Base-by-base conservation (phyloP, 2,329 filamentous ascomycete species). In the Fusarium mexicanum region DNA sequence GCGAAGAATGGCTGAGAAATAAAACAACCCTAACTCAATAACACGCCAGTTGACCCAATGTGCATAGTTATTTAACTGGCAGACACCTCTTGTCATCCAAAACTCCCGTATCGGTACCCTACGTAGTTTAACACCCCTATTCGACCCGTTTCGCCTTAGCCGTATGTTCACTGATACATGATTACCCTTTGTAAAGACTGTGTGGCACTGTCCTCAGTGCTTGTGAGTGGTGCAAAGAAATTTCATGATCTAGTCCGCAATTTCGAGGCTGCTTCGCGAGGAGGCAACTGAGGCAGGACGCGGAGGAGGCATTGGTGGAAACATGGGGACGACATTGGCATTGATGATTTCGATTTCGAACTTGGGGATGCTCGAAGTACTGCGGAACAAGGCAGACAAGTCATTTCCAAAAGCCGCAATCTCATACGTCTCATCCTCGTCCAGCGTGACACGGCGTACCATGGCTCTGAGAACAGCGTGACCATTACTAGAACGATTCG, bases 381-480 rank as follows among this genome's bases (percentile, higher is more conserved):
- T 60, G 31, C 69, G 57, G 61, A 76, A 76, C 55, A 81, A 43
- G 24, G 69, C 43, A 17, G 72, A 72, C 16, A 81, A 40, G 57
- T 81, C 78, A 44, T 81, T 77, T 2, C 76, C 75, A 65, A 78
- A 76, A n/a, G 67, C 67, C 16, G 71, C 37, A 20, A 81, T 59
- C 59, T 80, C 71, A 58, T 78, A 79, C 29, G 61, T 64, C 13
- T 77, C 69, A 12, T 68, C 67, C 47, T 70, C 72, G 51, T 70
- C 74, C 35, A 79, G 65, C 4, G 62, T 74, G 37, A 80, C 69
- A 46, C 73, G 69, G 37, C 73, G 77, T 24, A 81, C 61, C 26
- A 46, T 46, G 22, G 76, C 70, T 59, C 69, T 53, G 41, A 65
- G 26, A 29, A 48, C 57, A 9, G 54, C 35, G 26, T 55, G 53